phyloP scores from a whole-genome alignment of 1,139 yeast species.

The Geotrichum restrictum region DNA sequence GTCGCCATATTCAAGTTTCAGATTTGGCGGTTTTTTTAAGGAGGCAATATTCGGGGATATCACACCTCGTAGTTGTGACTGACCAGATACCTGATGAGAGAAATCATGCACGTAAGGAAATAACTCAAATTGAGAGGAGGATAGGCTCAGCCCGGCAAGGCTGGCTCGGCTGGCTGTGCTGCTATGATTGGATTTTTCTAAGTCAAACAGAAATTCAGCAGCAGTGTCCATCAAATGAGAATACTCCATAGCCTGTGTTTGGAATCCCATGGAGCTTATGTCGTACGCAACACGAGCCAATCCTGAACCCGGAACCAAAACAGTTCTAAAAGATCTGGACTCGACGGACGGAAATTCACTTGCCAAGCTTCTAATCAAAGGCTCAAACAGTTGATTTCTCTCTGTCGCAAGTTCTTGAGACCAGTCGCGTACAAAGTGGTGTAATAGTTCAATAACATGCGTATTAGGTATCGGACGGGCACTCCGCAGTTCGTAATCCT shows the following conservation, averaged over 20 bases:
- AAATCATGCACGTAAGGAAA: constrained; percentile 66
- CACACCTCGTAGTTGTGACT: constrained; percentile 49
- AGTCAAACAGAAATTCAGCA: constrained; percentile 50
- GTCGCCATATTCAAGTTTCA: constrained; percentile 55
- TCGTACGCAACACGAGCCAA: constrained; percentile 68
- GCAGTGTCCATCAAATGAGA: constrained; percentile 70
- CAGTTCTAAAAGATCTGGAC: constrained; percentile 22
- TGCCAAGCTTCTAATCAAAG: constrained; percentile 42
- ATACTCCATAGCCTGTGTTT: constrained; percentile 66
- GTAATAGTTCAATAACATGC: constrained; percentile 64
- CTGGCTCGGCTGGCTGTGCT: not conserved
- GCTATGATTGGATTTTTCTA: not conserved
- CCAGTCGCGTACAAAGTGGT: constrained; percentile 79
- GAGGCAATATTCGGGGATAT: not conserved
- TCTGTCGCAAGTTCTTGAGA: constrained; percentile 46
- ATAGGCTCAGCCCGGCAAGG: not conserved
- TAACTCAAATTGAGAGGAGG: constrained; percentile 30
- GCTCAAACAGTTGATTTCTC: constrained; percentile 51
- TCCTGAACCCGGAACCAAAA: constrained; percentile 77
- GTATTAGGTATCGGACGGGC: constrained; percentile 39
- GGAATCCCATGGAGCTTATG: constrained; percentile 45
- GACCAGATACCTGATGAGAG: constrained; percentile 55
- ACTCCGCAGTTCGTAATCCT: constrained; percentile 42
- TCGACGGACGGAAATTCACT: constrained; percentile 32
- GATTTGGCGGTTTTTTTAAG: constrained; percentile 32